A percentile compares a stretch with the other conserved stretches of the same genome.
phyloP scores from a whole-genome alignment of 2,329 filamentous ascomycete species.

The Chaetomiaceae sp. region DNA sequence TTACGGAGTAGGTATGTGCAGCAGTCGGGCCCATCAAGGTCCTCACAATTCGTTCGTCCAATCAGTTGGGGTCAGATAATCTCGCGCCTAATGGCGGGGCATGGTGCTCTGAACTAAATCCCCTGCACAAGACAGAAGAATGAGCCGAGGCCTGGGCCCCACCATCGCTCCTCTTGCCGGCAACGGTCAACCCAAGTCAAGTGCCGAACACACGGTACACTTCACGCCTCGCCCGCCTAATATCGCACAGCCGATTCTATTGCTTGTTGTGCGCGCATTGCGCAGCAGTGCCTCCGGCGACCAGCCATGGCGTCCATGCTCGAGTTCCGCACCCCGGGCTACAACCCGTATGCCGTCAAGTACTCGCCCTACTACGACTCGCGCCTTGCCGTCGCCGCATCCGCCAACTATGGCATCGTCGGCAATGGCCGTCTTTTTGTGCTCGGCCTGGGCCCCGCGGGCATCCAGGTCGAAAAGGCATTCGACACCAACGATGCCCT shows the following conservation, averaged over 20 bases:
- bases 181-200: not conserved
- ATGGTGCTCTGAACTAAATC: not conserved
- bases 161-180: constrained; percentile 5
- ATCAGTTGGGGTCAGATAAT: too few relatives aligned
- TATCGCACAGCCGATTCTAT: not conserved
- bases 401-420: constrained; percentile 95
- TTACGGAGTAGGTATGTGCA: too few relatives aligned
- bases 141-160: constrained; percentile 23
- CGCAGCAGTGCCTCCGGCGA: constrained; percentile 1
- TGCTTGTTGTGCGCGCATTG: constrained; percentile 1
- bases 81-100: constrained; percentile 2
- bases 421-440: constrained; percentile 90
- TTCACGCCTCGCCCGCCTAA: too few relatives aligned
- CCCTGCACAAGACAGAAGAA: constrained; percentile 3
- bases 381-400: constrained; percentile 80
- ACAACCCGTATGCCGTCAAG: constrained; percentile 94
- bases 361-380: constrained; percentile 99
- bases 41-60: too few relatives aligned
- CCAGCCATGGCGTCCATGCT: constrained; percentile 62
- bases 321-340: constrained; percentile 89
- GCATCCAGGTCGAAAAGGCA: constrained; percentile 81
- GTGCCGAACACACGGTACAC: not conserved
- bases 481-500: constrained; percentile 97
- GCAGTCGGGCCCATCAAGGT: too few relatives aligned
- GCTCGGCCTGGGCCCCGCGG: constrained; percentile 74